These are phyloP conservation scores for Scedosporium boydii DNA, from an alignment of 2,329 filamentous ascomycete species.

Conservation along the genomic window DNA sequence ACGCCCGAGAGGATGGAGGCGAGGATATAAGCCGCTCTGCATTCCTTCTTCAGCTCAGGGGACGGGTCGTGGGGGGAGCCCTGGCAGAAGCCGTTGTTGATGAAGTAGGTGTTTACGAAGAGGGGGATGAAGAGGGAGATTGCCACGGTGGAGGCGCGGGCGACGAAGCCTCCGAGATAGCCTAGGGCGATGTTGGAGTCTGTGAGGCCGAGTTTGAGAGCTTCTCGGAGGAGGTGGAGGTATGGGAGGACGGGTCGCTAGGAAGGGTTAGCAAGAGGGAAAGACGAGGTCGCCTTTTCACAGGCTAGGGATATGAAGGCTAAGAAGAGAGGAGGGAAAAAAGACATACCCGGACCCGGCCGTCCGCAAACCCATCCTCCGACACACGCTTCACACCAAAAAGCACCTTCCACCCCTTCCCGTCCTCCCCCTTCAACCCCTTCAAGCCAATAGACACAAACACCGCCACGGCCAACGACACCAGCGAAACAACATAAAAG, in stretches of 20 bases:
- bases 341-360: conserved; percentile 17
- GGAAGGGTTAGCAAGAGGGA: background rate
- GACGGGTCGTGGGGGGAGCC: conserved; percentile 53
- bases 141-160: conserved; percentile 85
- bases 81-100: conserved; percentile 68
- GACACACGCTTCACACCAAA: conserved; percentile 27
- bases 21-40: conserved; percentile 77
- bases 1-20: conserved; percentile 81
- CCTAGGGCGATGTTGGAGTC: conserved; percentile 75
- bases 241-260: conserved; percentile 39
- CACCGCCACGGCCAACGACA: conserved; percentile 63
- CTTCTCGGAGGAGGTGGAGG: conserved; percentile 48
- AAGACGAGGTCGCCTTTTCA: background rate
- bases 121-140: conserved; percentile 93
- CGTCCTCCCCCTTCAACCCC: conserved; percentile 60
- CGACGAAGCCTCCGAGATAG: conserved; percentile 91
- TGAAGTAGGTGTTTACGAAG: conserved; percentile 86
- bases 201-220: conserved; percentile 60
- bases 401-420: conserved; percentile 59
- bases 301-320: background rate
- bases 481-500: conserved; percentile 74
- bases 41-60: conserved; percentile 74
- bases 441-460: conserved; percentile 73
- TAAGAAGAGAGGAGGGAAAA: background rate
- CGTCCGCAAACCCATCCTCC: conserved; percentile 12